These are phyloP conservation scores for Clonostachys rosea DNA, from an alignment of 2,329 filamentous ascomycete genomes.

Conservation along the genomic window DNA sequence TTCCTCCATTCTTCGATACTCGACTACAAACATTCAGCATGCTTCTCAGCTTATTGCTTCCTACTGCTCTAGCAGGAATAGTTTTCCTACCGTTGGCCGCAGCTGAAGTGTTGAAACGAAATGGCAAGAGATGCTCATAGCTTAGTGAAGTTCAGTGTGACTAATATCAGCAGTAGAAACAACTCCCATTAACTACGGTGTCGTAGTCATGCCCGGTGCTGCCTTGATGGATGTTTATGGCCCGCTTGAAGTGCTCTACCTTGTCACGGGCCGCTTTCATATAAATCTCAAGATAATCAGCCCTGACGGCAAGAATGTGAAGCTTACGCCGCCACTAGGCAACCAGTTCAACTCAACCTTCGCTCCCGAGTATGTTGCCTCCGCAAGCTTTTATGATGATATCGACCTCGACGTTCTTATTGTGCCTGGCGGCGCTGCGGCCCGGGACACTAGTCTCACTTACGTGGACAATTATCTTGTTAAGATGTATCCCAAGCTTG, in stretches of 20 bases:
- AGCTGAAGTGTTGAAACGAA: too few species aligned
- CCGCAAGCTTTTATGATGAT: constrained; percentile 1
- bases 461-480: constrained; percentile 31
- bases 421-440: constrained; percentile 58
- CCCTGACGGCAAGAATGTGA: not conserved
- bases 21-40: too few species aligned
- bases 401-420: constrained; percentile 52
- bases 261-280: constrained; percentile 5
- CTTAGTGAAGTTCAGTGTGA: too few species aligned
- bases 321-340: not conserved
- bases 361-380: not conserved
- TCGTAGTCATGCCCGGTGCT: constrained; percentile 8
- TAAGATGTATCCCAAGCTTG: constrained; percentile 34
- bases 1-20: too few species aligned
- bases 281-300: constrained; percentile 4
- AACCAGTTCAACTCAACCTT: constrained; percentile 4
- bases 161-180: too few species aligned
- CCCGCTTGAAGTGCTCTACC: constrained; percentile 11
- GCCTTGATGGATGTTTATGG: constrained; percentile 12
- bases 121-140: too few species aligned
- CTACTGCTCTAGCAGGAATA: too few species aligned
- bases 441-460: constrained; percentile 19
- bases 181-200: constrained; percentile 6
- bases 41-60: too few species aligned
- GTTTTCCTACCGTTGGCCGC: too few species aligned